A percentile compares a stretch with the other conserved stretches of the same genome.
phyloP scores from a whole-genome alignment of 139 green algal species.

The Chlamydomonas sphaeroides region DNA sequence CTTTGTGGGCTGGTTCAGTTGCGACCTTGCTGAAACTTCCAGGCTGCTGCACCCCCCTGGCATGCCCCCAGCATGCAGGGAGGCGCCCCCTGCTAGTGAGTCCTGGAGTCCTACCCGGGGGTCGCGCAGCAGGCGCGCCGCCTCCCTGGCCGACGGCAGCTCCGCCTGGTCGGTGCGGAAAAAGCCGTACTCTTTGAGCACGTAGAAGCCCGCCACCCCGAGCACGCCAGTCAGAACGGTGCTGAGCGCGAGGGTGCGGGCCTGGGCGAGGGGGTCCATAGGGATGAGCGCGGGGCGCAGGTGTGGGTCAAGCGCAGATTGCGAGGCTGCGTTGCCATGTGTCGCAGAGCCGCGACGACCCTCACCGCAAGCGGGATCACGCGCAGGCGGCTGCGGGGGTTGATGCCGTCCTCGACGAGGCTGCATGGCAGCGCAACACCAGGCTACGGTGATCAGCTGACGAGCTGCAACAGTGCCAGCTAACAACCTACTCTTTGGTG shows the following conservation, averaged over 20 bases:
- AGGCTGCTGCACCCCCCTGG: background rate
- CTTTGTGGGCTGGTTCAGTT: too few relatives aligned
- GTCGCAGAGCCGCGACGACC: too few relatives aligned
- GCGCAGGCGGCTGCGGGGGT: constrained; percentile 36
- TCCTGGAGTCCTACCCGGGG: background rate
- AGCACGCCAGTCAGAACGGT: constrained; percentile 33
- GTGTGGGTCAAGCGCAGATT: too few relatives aligned
- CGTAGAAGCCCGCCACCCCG: constrained; percentile 36
- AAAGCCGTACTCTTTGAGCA: constrained; percentile 36
- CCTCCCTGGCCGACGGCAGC: constrained; percentile 44
- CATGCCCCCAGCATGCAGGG: too few relatives aligned
- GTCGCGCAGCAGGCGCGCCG: constrained; percentile 19
- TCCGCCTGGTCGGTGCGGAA: constrained; percentile 35
- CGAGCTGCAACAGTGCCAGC: too few relatives aligned
- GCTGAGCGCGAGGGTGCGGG: constrained; percentile 37
- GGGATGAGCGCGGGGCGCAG: too few relatives aligned
- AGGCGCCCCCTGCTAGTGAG: too few relatives aligned
- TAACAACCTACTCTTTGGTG: constrained; percentile 43
- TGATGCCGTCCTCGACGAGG: constrained; percentile 51
- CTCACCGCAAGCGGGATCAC: constrained; percentile 45
- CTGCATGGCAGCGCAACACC: constrained; percentile 21
- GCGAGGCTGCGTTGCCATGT: too few relatives aligned
- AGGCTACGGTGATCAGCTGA: background rate
- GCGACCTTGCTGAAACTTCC: too few relatives aligned
- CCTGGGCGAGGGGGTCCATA: too few relatives aligned